Evolutionary conservation across 2,329 filamentous ascomycete genomes (phyloP), one percentile per base, ranked within the genome.

Genomic region (Nothopassalora personata): DNA sequence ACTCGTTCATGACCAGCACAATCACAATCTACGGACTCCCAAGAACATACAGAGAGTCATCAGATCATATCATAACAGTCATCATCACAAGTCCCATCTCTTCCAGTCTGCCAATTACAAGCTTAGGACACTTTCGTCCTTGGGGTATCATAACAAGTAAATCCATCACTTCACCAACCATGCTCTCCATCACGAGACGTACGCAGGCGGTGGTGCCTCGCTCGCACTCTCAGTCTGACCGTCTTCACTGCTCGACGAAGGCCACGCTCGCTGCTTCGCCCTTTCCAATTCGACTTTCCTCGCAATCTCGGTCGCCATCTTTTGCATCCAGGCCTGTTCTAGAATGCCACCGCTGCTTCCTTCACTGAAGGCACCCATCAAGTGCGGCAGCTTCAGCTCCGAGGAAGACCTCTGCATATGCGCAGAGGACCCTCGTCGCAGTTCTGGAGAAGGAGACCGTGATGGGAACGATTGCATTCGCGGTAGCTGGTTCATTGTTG

Each of bases 281-380:
- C 96, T 94, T 76, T 96, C 90, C 66, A 96, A 90, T 65, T 93
- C 90, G 64, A 96, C 91, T 57, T 90, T 88, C 53, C 86, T 81
- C 36, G 91, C 91, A 68, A 97, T 93, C 74, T 97, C 94, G 64
- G 87, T 87, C 5, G 93, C 92, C 84, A 99, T 94, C 78, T 96
- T 94, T 78, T 88, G 86, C 76, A 94, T 88, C 89, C 90, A 94
- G 2, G 89, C 90, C 73, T 91, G 87, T 71, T 91, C 88, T 28
- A 90, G 78, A 52, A 91, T 89, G 18, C 79, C 79, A 13, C 79
- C 77, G 15, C 70, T 70, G 39, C 64, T 66, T 45, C 67, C 64
- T 46, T 67, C 66, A 39, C 57, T 61, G 31, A 66, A 64, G 1
- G 60, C 59, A 19, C 64, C 53, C 9, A 66, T 53, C 15, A 71